A percentile compares a stretch with the other conserved stretches of the same genome.
Conservation (phyloP, 164 flowering plant species). For the Piper betle region DNA sequence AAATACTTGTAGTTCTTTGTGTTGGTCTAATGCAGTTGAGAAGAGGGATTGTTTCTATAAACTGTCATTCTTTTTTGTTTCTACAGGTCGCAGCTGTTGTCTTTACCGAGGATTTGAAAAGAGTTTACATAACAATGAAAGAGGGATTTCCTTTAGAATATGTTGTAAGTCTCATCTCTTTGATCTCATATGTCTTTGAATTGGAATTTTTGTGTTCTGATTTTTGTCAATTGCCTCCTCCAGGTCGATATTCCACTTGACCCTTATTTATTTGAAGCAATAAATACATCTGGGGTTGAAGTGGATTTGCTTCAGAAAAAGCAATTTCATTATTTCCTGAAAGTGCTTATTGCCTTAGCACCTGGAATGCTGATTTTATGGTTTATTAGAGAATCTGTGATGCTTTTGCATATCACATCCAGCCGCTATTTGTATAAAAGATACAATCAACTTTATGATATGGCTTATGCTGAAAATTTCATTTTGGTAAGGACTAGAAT, state of each 20-base stretch:
- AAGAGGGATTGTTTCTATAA: too few relatives aligned
- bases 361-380: conserved; percentile 81
- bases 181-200: not conserved
- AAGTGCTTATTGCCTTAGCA: conserved; percentile 51
- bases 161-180: conserved; percentile 38
- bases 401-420: conserved; percentile 64
- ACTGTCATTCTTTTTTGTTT: too few relatives aligned
- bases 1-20: too few relatives aligned
- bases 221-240: conserved; percentile 6
- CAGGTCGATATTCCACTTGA: conserved; percentile 98
- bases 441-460: conserved; percentile 76
- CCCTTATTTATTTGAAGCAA: conserved; percentile 79
- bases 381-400: conserved; percentile 62
- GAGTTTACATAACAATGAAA: conserved; percentile 82
- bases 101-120: conserved; percentile 85
- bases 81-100: conserved; percentile 90
- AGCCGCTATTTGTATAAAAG: conserved; percentile 63
- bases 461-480: conserved; percentile 89
- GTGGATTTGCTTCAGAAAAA: conserved; percentile 87
- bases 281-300: conserved; percentile 83
- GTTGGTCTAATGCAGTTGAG: too few relatives aligned
- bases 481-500: conserved; percentile 45
- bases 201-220: not conserved
- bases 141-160: conserved; percentile 96
- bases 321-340: conserved; percentile 65